These are phyloP conservation scores for Pulveroboletus frians DNA, from an alignment of 768 basidiomycete genomes.

Conservation along the genomic window DNA sequence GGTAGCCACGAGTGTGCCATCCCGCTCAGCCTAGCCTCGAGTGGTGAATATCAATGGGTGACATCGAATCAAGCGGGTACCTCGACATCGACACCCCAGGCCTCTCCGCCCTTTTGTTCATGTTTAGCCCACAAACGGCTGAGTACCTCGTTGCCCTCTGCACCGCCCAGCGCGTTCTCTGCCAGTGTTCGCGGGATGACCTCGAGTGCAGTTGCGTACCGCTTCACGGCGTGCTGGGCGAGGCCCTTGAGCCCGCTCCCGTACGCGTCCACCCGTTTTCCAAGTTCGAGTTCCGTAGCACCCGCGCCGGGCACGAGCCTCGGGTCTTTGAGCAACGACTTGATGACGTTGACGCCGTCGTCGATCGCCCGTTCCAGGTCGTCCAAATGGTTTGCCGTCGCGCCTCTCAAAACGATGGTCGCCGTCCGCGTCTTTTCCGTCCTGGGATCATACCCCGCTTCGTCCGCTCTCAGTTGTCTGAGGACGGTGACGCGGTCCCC, in stretches of 20 bases:
- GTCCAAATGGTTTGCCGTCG: constrained; percentile 90
- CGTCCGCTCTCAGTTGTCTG: constrained; percentile 68
- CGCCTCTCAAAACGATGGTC: constrained; percentile 92
- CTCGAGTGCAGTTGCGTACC: constrained; percentile 85
- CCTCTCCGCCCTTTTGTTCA: constrained; percentile 64
- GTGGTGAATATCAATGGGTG: neutral
- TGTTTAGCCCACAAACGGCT: constrained; percentile 89
- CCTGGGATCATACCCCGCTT: constrained; percentile 52
- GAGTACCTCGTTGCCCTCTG: constrained; percentile 89
- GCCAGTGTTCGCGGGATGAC: constrained; percentile 89
- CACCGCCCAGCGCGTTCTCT: constrained; percentile 90
- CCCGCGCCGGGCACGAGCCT: constrained; percentile 92
- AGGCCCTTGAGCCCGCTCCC: constrained; percentile 87
- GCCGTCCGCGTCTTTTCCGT: constrained; percentile 82
- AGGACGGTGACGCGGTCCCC: constrained; percentile 98
- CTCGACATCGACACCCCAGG: constrained; percentile 88
- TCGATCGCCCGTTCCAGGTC: constrained; percentile 96
- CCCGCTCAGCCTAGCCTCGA: constrained; percentile 58
- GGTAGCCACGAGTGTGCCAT: constrained; percentile 66
- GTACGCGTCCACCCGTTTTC: constrained; percentile 75
- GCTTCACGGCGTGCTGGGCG: constrained; percentile 88
- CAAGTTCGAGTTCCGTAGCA: constrained; percentile 91
- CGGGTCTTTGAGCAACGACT: constrained; percentile 84
- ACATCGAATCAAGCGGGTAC: constrained; percentile 34
- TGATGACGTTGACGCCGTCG: constrained; percentile 95